A percentile compares a stretch with the other conserved stretches of the same genome.
Evolutionary conservation across 2,329 filamentous ascomycete species (phyloP).

Genomic region (Curvularia lunata): DNA sequence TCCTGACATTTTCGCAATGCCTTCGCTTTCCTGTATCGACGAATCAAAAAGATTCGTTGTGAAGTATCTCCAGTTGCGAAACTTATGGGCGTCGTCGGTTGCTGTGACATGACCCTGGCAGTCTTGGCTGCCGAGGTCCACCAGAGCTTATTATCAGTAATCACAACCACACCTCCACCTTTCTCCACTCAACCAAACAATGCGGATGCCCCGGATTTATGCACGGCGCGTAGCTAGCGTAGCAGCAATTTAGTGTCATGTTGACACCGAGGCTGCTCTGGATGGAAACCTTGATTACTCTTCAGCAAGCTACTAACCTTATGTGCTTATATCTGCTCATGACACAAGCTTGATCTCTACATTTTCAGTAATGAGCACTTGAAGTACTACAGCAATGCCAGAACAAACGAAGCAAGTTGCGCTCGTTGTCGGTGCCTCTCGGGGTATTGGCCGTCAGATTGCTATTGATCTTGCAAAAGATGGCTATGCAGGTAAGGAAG

Average conservation of each 20-base stretch:
- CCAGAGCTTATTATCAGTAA: slow-evolving; percentile 27
- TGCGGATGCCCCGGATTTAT: slow-evolving; percentile 10
- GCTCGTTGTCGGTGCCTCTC: slow-evolving; percentile 75
- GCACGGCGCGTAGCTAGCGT: background rate
- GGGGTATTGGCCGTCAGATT: slow-evolving; percentile 81
- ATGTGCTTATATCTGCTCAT: background rate
- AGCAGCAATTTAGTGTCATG: background rate
- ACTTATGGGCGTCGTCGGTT: slow-evolving; percentile 11
- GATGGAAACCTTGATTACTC: slow-evolving; percentile 7
- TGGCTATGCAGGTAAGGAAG: slow-evolving; percentile 68
- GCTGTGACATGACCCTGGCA: slow-evolving; percentile 2
- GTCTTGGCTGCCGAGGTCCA: slow-evolving; percentile 38
- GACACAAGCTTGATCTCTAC: background rate
- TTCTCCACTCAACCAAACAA: slow-evolving; percentile 2
- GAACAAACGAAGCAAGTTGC: slow-evolving; percentile 61
- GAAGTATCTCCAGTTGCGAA: background rate
- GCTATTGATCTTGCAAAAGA: slow-evolving; percentile 76
- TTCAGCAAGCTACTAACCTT: background rate
- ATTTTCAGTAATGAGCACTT: background rate
- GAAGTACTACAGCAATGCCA: slow-evolving; percentile 9
- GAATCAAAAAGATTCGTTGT: background rate
- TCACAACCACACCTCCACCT: slow-evolving; percentile 16
- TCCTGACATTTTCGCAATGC: slow-evolving; percentile 58
- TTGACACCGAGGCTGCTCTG: slow-evolving; percentile 1
- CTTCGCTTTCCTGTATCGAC: background rate